Conservation (phyloP, 83 land plant species). For the Picea abies region DNA sequence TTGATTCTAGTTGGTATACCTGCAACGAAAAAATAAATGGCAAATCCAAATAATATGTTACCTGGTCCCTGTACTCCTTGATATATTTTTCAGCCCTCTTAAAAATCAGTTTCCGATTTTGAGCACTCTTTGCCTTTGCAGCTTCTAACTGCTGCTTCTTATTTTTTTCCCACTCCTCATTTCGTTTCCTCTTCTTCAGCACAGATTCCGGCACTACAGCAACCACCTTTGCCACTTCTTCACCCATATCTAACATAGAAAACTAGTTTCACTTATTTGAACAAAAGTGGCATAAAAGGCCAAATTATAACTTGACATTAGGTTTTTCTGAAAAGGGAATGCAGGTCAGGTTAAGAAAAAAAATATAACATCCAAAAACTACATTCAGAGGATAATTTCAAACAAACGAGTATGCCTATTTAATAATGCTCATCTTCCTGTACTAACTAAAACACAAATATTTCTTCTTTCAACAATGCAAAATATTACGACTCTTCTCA, state of each 20-base stretch:
- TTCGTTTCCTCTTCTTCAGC: slow-evolving; percentile 81
- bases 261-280: no score
- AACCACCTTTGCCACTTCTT: slow-evolving; percentile 34
- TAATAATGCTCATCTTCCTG: no score
- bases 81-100: slow-evolving; percentile 55
- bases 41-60: slow-evolving; percentile 5
- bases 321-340: no score
- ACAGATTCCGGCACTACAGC: slow-evolving; percentile 79
- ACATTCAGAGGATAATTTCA: no score
- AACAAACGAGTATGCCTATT: no score
- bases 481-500: no score
- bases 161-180: slow-evolving; percentile 65
- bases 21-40: background rate
- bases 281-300: no score
- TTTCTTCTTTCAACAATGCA: no score
- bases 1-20: background rate
- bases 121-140: slow-evolving; percentile 38
- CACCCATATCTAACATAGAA: slow-evolving; percentile 34
- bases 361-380: no score
- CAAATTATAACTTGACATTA: no score
- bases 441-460: no score
- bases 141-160: slow-evolving; percentile 45
- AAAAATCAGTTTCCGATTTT: slow-evolving; percentile 66
- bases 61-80: slow-evolving; percentile 37
- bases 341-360: no score